phyloP scores from a whole-genome alignment of 352 stramenopile species.

The Aphanomyces cochlioides region DNA sequence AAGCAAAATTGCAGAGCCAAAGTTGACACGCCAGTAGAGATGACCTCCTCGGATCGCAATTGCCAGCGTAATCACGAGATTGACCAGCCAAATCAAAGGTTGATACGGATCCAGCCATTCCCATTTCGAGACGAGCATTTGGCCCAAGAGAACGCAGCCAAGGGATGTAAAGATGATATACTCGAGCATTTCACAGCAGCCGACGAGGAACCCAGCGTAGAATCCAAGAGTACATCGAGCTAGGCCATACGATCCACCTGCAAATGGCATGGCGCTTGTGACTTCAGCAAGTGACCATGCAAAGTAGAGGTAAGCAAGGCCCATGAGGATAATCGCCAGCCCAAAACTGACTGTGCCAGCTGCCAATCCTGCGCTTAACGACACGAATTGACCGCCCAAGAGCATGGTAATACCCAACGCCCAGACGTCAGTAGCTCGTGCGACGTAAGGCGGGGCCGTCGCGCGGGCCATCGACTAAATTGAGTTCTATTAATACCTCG shows the following conservation, averaged over 20 bases:
- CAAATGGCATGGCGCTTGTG: constrained; percentile 36
- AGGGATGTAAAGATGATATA: constrained; percentile 39
- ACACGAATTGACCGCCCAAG: constrained; percentile 42
- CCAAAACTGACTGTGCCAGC: constrained; percentile 38
- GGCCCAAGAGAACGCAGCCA: constrained; percentile 29
- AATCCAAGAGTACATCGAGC: constrained; percentile 40
- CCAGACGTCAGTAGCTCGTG: constrained; percentile 10
- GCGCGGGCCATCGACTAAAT: too few relatives aligned
- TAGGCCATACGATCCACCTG: constrained; percentile 38
- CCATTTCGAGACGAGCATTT: constrained; percentile 34
- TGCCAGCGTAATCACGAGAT: constrained; percentile 30
- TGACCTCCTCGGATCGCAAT: constrained; percentile 29
- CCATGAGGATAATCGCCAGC: constrained; percentile 34
- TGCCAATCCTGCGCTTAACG: constrained; percentile 36
- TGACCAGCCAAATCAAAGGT: constrained; percentile 30
- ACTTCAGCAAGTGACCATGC: constrained; percentile 39
- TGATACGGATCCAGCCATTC: constrained; percentile 29
- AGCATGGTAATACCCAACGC: constrained; percentile 40
- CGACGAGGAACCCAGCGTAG: constrained; percentile 39
- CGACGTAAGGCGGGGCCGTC: not conserved
- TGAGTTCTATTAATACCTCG: too few relatives aligned
- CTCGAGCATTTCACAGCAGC: constrained; percentile 40
- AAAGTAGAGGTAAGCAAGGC: constrained; percentile 34
- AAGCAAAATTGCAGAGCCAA: not conserved
- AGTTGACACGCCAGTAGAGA: not conserved